Base-by-base conservation (phyloP, 164 flowering plant genomes). In the Vitis rupestris region DNA sequence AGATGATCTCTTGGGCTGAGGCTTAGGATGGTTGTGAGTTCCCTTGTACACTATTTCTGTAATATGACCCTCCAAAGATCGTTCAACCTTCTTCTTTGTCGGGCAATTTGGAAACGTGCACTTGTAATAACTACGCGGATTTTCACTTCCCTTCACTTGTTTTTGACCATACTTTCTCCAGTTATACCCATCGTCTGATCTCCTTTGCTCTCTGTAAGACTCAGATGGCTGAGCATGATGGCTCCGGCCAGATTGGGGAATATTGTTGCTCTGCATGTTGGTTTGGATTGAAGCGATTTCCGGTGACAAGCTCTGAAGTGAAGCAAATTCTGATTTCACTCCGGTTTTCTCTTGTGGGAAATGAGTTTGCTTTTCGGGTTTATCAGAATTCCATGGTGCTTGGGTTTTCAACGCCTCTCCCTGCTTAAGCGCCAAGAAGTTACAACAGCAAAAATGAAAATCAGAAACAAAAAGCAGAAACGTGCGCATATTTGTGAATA, bases 141-240 rank as follows among this genome's bases (percentile, higher is more conserved):
- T 86, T 66, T 92, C 93, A 9, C 92, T 88, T 52, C 95, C 95
- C 74, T 92, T 92, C 51, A 90, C 90, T 70, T 88, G 92, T 69
- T 92, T 92, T 65, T 92, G 97, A 0, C 97, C 97, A 63, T 92
- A 92, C 69, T 92, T 92, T 63, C 95, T 85, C 97, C 97, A 92
- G 17, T 86, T 88, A 76, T 88, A 92, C 2, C 97, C 97, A 74
- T 92, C 97, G 6, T 92, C 97, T 17, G 86, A 77, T 70, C 75
- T 86, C 65, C 79, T 82, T 16, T 82, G 82, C 64, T 87, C 88
- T 76, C 88, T 83, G 13, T 67, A 47, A 62, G 75, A 75, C 16
- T 78, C 86, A 47, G 79, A n/a, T 14, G 83, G 71, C 44, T 76
- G 89, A 63, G 74, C n/a, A 56, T 75, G 73, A 6, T 77, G 72